Conservation (phyloP, 192 early-diverging fungal genomes). For the Entomortierella beljakovae region DNA sequence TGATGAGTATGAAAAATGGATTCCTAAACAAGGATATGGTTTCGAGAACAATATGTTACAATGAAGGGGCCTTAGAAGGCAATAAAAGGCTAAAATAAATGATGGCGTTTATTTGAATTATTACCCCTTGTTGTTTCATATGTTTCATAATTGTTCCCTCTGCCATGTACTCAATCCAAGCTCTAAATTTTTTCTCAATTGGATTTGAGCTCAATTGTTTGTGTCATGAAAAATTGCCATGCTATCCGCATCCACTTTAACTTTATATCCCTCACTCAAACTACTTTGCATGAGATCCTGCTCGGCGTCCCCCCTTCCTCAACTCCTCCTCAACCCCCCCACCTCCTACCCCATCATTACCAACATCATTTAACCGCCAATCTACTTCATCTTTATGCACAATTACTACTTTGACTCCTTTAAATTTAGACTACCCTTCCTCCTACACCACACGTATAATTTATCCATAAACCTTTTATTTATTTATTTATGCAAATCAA, state of each 20-base stretch:
- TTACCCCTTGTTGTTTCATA: constrained; percentile 39
- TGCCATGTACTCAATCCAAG: background rate
- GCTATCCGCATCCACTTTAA: no score
- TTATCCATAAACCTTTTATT: constrained; percentile 1
- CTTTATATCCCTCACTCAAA: background rate
- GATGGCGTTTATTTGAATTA: background rate
- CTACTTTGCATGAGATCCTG: background rate
- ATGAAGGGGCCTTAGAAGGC: background rate
- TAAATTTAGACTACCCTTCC: background rate
- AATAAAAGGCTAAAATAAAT: background rate
- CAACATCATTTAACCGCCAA: no score
- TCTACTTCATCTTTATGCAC: no score
- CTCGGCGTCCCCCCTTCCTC: no score
- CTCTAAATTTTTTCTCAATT: no score
- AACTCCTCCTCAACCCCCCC: no score
- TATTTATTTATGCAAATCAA: background rate
- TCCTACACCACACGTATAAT: background rate
- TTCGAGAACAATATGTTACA: background rate
- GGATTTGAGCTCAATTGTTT: no score
- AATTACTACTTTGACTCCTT: background rate
- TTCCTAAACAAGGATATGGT: background rate
- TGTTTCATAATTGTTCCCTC: constrained; percentile 17
- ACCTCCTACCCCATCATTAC: no score
- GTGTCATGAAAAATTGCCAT: no score
- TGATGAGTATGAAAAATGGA: background rate